Base-by-base conservation (phyloP, 1,284 basidiomycete genomes). In the Takashimella tepidaria region DNA sequence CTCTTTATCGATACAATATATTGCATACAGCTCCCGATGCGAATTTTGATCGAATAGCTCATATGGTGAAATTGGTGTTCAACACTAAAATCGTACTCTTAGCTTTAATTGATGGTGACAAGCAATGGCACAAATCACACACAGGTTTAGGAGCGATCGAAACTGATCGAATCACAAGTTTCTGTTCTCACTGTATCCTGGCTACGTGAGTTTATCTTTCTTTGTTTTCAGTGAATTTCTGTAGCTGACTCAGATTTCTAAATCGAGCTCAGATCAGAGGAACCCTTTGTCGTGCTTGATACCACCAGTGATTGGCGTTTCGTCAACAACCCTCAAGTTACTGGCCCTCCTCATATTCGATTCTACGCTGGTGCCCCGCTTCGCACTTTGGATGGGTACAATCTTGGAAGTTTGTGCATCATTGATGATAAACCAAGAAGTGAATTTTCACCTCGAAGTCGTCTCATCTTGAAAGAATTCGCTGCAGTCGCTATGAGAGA, bases 291-390 rank as follows among this genome's bases (percentile, higher is more conserved):
- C 11, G 76, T 96, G 4, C 77, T 93, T 21, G 91, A 97, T 69
- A 81, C 90, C 0, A 72, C 74, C 40, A 75, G 81, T 43, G 92
- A 97, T 72, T 97, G 93, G 92, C 81, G 92, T 13, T 97, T 97
- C 70, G 52, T 54, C 10, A 56, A 60, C 37, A 76, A 95, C 83
- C 92, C 92, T 0, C 78, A 87, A 47, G 89, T 92, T 23, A 76
- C 75, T 4, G 85, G 83, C 1, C 61, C 77, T 22, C 87, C 89
- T 1, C 73, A 84, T 59, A 80, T 92, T 22, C 82, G 89, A 25
- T 97, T 97, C 74, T 96, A 95, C 68, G 92, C 92, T 3, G 92
- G 89, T 16, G 89, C 89, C 23, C 92, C 92, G 1, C 70, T 97
- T 42, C 82, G 89, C 22, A 96, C 92, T 0, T 80, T 86, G 47